Base-by-base conservation (phyloP, 352 stramenopile genomes). In the Achlya hypogyna region DNA sequence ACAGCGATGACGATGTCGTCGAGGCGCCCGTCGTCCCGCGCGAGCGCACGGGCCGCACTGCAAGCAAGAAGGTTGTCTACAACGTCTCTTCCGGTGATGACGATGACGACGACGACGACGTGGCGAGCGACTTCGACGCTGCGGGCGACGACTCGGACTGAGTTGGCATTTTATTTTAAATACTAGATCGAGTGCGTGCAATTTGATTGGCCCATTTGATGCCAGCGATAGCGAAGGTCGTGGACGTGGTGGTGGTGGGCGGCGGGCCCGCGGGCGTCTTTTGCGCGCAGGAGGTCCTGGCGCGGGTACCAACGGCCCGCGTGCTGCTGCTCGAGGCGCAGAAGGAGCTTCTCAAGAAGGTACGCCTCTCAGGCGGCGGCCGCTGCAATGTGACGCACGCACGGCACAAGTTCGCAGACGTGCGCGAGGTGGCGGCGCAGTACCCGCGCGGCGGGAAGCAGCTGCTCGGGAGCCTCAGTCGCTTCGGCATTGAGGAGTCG, bases 401-500 rank as follows among this genome's bases (percentile, higher is more conserved):
- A 6, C 47, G 32, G 27, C 22, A 51, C 59, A 72, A 73, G 69
- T 56, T 73, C 28, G 22, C 56, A 20, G 2, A 65, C 38, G 40
- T 78, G n/a, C 32, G 53, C 20, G 64, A 87, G 4, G 78, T 93
- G 54, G 70, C 88, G 20, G 51, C 75, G 25, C 75, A 74, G 28
- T 96, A 96, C 74, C 87, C 87, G 22, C 72, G 87, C 16, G 87
- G 87, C 10, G 69, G 72, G 40, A 83, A 81, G 43, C 78, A 93
- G 69, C 70, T 96, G 14, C 74, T 73, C 22, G 83, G 86, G 12
- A 35, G 87, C 16, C 81, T 82, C 53, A 87, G 74, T 59, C 66
- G 71, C 34, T 93, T 93, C 63, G 79, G 77, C 4, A 76, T 78
- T 0, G 63, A 69, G 2, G 76, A 87, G 47, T 71, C 74, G 4